These are phyloP conservation scores for Penicillium italicum DNA, from an alignment of 2,329 filamentous ascomycete species.

Conservation along the genomic window DNA sequence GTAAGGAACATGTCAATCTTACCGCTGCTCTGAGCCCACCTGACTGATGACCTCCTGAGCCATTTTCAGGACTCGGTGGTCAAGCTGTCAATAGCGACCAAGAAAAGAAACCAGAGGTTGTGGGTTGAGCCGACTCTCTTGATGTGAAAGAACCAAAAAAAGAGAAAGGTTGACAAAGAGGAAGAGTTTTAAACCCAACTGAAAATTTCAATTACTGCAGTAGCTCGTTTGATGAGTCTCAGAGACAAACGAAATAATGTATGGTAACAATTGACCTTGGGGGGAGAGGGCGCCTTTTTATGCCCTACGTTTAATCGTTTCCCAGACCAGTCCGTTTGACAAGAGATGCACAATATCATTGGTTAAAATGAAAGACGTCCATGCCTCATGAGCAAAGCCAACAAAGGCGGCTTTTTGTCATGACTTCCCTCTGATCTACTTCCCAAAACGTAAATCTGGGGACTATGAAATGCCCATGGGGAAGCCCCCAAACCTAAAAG, in stretches of 20 bases:
- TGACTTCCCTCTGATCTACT: constrained; percentile 8
- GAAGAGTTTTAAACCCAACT: background rate
- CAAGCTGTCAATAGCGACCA: background rate
- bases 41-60: constrained; percentile 10
- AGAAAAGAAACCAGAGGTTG: background rate
- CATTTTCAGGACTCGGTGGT: constrained; percentile 2
- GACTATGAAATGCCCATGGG: constrained; percentile 12
- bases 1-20: background rate
- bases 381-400: background rate
- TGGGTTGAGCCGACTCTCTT: background rate
- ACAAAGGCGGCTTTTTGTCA: background rate
- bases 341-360: constrained; percentile 3
- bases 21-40: constrained; percentile 5
- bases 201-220: background rate
- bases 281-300: constrained; percentile 9
- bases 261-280: background rate
- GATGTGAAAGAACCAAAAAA: background rate
- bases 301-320: background rate
- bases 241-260: background rate
- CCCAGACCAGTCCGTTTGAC: constrained; percentile 2
- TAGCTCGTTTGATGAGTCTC: background rate
- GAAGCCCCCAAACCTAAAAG: background rate
- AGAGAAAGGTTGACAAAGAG: background rate
- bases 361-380: background rate
- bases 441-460: constrained; percentile 15